A percentile compares a stretch with the other conserved stretches of the same genome.
Conservation (phyloP, 306 rosid species). For the Lablab purpureus region DNA sequence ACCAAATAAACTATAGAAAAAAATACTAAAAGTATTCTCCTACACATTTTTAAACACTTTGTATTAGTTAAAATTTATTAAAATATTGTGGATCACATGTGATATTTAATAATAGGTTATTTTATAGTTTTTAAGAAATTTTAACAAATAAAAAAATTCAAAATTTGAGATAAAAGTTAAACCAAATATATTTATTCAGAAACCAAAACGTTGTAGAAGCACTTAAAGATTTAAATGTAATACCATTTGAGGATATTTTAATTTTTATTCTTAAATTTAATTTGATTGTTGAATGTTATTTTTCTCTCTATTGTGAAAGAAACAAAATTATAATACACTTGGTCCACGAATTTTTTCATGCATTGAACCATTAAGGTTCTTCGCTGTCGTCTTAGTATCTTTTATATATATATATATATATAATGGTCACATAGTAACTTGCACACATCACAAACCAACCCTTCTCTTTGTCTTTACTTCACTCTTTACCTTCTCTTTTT, state of each 20-base stretch:
- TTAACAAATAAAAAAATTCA: too few relatives aligned
- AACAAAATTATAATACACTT: neutral
- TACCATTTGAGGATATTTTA: neutral
- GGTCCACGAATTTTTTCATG: neutral
- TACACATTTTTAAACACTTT: too few relatives aligned
- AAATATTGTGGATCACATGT: too few relatives aligned
- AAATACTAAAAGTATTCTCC: too few relatives aligned
- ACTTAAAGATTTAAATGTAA: too few relatives aligned
- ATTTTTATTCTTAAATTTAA: neutral
- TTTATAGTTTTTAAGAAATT: too few relatives aligned
- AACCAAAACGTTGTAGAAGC: too few relatives aligned
- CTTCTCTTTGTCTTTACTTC: conserved; percentile 48
- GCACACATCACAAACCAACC: conserved; percentile 15
- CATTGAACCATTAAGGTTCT: conserved; percentile 16
- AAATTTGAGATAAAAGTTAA: too few relatives aligned
- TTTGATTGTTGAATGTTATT: neutral
- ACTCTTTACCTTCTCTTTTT: neutral
- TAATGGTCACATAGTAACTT: neutral
- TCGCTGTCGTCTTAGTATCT: neutral
- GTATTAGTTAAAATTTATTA: too few relatives aligned
- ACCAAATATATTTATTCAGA: too few relatives aligned
- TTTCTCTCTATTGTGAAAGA: neutral
- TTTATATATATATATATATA: neutral
- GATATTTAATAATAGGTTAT: too few relatives aligned
- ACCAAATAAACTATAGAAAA: too few relatives aligned